These are phyloP conservation scores for Phialophora expanda DNA, from an alignment of 2,329 filamentous ascomycete species.

Conservation along the genomic window DNA sequence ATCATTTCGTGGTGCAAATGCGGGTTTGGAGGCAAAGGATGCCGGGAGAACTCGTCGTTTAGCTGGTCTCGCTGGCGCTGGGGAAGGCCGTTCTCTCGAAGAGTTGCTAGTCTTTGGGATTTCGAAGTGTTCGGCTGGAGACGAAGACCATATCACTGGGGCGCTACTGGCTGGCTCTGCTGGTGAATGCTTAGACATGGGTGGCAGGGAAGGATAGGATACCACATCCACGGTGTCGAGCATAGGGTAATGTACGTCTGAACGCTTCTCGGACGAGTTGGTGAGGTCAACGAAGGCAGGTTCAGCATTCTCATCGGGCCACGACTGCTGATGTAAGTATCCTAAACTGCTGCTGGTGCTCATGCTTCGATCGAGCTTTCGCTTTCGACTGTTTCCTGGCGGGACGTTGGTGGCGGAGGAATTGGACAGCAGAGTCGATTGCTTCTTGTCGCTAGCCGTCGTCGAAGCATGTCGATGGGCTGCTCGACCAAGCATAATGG, in stretches of 20 bases:
- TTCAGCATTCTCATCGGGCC: conserved; percentile 81
- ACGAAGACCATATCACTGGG: conserved; percentile 73
- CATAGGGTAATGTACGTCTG: conserved; percentile 38
- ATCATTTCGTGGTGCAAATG: conserved; percentile 2
- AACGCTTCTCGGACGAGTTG: conserved; percentile 62
- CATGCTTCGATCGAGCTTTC: conserved; percentile 39
- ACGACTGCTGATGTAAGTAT: conserved; percentile 57
- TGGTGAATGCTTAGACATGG: conserved; percentile 28
- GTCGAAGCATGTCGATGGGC: conserved; percentile 32
- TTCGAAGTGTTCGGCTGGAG: conserved; percentile 52
- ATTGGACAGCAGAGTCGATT: conserved; percentile 31
- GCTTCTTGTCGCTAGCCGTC: conserved; percentile 27
- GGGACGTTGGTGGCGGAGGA: conserved; percentile 28
- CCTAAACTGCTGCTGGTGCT: conserved; percentile 43
- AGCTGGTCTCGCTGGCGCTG: conserved; percentile 46
- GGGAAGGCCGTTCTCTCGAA: conserved; percentile 34
- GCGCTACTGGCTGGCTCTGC: conserved; percentile 57
- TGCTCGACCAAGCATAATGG: conserved; percentile 35
- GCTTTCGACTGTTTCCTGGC: conserved; percentile 22
- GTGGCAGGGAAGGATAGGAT: conserved; percentile 47
- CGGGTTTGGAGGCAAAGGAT: conserved; percentile 53
- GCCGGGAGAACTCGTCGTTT: conserved; percentile 70
- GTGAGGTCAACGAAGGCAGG: conserved; percentile 77
- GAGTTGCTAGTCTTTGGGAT: conserved; percentile 20
- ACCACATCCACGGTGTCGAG: conserved; percentile 37